Percentiles rank a stretch among this genome's conserved stretches.
Evolutionary conservation across 202 grass and related monocot species (phyloP).

Genomic region (Brachypodium distachyon): DNA sequence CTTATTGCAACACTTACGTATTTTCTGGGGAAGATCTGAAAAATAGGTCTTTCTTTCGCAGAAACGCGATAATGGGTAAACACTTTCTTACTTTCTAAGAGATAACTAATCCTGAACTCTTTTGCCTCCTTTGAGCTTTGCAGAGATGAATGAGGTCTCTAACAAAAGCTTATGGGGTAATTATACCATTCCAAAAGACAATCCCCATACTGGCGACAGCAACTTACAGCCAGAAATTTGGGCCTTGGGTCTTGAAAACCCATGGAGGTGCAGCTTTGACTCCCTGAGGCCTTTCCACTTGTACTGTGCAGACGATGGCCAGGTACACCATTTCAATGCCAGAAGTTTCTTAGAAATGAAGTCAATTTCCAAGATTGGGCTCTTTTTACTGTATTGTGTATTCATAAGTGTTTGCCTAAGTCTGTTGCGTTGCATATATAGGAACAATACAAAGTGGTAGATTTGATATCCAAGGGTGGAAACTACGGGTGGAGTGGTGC

Average conservation of each 20-base stretch:
- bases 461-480: too few relatives aligned
- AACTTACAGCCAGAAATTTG: conserved; percentile 17
- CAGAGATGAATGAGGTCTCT: not conserved
- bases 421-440: conserved; percentile 19
- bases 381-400: not conserved
- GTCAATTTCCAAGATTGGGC: not conserved
- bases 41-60: not conserved
- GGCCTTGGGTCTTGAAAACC: not conserved
- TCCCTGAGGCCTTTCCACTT: not conserved
- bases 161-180: conserved; percentile 34
- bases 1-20: not conserved
- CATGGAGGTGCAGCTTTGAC: not conserved
- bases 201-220: conserved; percentile 30
- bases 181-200: conserved; percentile 59
- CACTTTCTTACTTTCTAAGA: not conserved
- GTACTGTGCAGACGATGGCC: not conserved
- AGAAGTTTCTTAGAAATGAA: not conserved
- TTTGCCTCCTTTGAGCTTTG: not conserved
- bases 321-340: not conserved
- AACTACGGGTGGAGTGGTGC: too few relatives aligned
- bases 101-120: not conserved
- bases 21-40: not conserved
- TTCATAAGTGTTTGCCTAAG: not conserved
- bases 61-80: not conserved
- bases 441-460: too few relatives aligned